A percentile compares a stretch with the other conserved stretches of the same genome.
These are phyloP conservation scores for Plenodomus biglobosus DNA, from an alignment of 2,329 filamentous ascomycete species.

Conservation along the genomic window DNA sequence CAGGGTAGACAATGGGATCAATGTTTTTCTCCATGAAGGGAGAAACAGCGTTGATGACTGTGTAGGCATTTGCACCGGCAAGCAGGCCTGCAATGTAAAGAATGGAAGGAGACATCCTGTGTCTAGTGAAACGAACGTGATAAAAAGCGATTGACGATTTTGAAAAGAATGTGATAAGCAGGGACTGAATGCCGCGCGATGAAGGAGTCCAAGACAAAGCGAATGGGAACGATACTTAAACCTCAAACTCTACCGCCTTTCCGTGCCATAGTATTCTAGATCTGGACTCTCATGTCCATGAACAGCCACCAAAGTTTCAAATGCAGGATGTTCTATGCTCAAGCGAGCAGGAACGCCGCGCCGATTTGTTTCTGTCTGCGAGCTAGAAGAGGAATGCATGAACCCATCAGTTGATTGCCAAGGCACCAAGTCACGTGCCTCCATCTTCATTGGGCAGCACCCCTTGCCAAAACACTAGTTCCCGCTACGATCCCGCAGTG, in stretches of 20 bases:
- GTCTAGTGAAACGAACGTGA: conserved; percentile 19
- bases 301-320: conserved; percentile 5
- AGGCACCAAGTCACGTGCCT: not conserved
- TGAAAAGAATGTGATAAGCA: conserved; percentile 1
- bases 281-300: conserved; percentile 1
- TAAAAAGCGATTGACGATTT: conserved; percentile 5
- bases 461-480: conserved; percentile 14
- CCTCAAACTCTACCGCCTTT: conserved; percentile 1
- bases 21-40: conserved; percentile 52
- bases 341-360: conserved; percentile 9
- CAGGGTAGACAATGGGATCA: conserved; percentile 49
- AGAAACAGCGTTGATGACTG: conserved; percentile 35
- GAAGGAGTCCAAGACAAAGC: not conserved
- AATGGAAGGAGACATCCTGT: conserved; percentile 39
- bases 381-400: conserved; percentile 9
- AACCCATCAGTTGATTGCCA: conserved; percentile 3
- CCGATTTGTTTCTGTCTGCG: conserved; percentile 3
- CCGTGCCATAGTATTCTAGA: conserved; percentile 2
- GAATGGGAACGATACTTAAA: conserved; percentile 5
- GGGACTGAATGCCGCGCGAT: conserved; percentile 8
- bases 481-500: conserved; percentile 9
- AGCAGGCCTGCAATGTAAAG: conserved; percentile 29
- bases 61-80: conserved; percentile 37
- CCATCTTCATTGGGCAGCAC: conserved; percentile 4
- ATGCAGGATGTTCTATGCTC: conserved; percentile 4